A percentile compares a stretch with the other conserved stretches of the same genome.
Evolutionary conservation across 768 basidiomycete species (phyloP).

Genomic region (Hericium coralloides): DNA sequence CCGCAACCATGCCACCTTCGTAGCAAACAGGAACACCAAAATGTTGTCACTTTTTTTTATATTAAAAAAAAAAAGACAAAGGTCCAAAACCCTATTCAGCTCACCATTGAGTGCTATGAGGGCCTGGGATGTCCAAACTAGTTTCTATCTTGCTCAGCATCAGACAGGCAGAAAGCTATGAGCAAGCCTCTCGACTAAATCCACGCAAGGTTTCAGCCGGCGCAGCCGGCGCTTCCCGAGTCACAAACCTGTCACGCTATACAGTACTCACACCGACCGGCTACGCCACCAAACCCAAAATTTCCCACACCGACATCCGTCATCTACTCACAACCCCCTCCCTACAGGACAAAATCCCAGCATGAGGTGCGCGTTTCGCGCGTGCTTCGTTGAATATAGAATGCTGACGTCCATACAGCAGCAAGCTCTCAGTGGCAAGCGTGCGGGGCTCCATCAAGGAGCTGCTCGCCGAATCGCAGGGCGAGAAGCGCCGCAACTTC

Average conservation of each 20-base stretch:
- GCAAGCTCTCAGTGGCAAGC: constrained; percentile 98
- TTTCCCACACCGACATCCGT: neutral
- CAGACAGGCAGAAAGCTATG: too few species aligned
- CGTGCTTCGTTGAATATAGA: neutral
- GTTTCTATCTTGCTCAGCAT: too few species aligned
- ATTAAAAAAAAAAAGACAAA: too few species aligned
- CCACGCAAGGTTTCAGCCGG: too few species aligned
- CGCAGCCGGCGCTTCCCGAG: too few species aligned
- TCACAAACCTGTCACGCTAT: neutral
- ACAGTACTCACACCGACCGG: neutral
- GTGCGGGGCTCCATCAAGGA: constrained; percentile 98
- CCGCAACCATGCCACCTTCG: too few species aligned
- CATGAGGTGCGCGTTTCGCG: neutral
- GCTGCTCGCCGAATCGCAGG: constrained; percentile 72
- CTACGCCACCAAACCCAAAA: neutral
- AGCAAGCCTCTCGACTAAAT: too few species aligned
- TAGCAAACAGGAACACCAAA: too few species aligned
- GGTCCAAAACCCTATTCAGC: too few species aligned
- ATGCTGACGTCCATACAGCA: constrained; percentile 19
- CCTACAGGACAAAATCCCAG: neutral
- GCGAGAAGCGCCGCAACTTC: constrained; percentile 90
- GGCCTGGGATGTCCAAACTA: too few species aligned
- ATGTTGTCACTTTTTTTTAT: too few species aligned
- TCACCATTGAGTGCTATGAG: too few species aligned
- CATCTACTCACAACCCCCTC: neutral